A percentile compares a stretch with the other conserved stretches of the same genome.
Evolutionary conservation across 176 grass and related monocot species (phyloP).

Genomic region (Oryza australiensis): DNA sequence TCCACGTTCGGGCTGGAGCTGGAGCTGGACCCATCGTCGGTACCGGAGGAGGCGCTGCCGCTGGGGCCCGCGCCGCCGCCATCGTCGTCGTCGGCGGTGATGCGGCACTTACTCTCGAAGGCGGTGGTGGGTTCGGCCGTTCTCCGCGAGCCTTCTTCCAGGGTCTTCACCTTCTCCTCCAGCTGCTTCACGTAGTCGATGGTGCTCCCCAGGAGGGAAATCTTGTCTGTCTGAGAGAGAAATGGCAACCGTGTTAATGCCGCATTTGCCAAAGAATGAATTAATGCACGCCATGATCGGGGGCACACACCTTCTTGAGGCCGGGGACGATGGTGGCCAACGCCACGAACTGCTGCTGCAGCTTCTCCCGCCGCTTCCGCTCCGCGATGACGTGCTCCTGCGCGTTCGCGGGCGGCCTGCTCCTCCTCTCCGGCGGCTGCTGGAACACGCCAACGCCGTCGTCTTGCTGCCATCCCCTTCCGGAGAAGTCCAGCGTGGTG

Average conservation of each 20-base stretch:
- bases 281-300: background rate
- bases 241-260: background rate
- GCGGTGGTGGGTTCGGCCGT: slow-evolving; percentile 25
- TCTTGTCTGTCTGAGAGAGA: slow-evolving; percentile 57
- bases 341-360: slow-evolving; percentile 66
- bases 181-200: slow-evolving; percentile 60
- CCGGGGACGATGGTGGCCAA: slow-evolving; percentile 61
- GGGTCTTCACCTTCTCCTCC: slow-evolving; percentile 48
- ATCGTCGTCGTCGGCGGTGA: slow-evolving; percentile 11
- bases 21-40: background rate
- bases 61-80: slow-evolving; percentile 1
- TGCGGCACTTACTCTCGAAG: slow-evolving; percentile 48
- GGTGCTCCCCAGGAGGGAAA: slow-evolving; percentile 60
- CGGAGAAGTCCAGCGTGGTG: slow-evolving; percentile 42
- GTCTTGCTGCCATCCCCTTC: slow-evolving; percentile 31
- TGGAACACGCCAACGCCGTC: slow-evolving; percentile 32
- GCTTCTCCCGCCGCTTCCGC: slow-evolving; percentile 63
- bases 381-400: slow-evolving; percentile 72
- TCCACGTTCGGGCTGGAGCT: slow-evolving; percentile 37
- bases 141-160: slow-evolving; percentile 46
- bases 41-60: background rate
- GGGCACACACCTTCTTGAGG: slow-evolving; percentile 56
- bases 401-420: slow-evolving; percentile 35
- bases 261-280: background rate
- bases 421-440: slow-evolving; percentile 41